These are phyloP conservation scores for Neofusicoccum umdonicola DNA, from an alignment of 2,329 filamentous ascomycete species.

Conservation along the genomic window DNA sequence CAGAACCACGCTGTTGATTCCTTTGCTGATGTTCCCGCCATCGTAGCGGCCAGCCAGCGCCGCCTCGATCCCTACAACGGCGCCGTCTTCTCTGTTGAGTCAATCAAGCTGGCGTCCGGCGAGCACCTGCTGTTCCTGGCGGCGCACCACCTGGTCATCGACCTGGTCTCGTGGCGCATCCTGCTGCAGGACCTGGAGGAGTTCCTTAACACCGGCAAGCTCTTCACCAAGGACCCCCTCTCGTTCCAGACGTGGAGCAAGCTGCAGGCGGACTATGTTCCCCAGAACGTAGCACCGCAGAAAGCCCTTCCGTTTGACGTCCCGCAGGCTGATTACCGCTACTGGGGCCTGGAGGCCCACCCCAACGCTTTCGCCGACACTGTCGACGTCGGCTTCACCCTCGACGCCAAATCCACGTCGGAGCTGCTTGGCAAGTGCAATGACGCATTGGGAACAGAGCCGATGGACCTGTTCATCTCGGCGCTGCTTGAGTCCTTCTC, in stretches of 20 bases:
- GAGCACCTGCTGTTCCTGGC: background rate
- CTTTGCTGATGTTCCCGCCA: background rate
- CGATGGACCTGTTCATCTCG: constrained; percentile 13
- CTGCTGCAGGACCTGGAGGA: constrained; percentile 38
- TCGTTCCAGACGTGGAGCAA: constrained; percentile 39
- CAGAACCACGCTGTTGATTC: background rate
- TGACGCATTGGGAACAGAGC: background rate
- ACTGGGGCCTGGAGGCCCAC: constrained; percentile 38
- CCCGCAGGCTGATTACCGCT: constrained; percentile 30
- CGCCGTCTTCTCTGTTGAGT: background rate
- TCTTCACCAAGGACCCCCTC: constrained; percentile 29
- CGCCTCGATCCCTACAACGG: constrained; percentile 2
- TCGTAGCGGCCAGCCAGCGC: background rate
- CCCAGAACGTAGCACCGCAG: constrained; percentile 27
- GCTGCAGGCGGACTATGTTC: constrained; percentile 25
- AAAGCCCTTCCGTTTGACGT: constrained; percentile 27
- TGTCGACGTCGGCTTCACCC: constrained; percentile 30
- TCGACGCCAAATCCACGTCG: constrained; percentile 31
- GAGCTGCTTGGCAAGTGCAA: constrained; percentile 3
- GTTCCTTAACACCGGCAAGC: constrained; percentile 26
- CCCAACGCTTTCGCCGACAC: constrained; percentile 35
- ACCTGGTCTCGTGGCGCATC: constrained; percentile 41
- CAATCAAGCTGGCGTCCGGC: constrained; percentile 18
- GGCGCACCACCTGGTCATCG: constrained; percentile 35
- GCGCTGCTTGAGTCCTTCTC: background rate